These are phyloP conservation scores for Wickerhamiella azymoides DNA, from an alignment of 805 yeast species.

Conservation along the genomic window DNA sequence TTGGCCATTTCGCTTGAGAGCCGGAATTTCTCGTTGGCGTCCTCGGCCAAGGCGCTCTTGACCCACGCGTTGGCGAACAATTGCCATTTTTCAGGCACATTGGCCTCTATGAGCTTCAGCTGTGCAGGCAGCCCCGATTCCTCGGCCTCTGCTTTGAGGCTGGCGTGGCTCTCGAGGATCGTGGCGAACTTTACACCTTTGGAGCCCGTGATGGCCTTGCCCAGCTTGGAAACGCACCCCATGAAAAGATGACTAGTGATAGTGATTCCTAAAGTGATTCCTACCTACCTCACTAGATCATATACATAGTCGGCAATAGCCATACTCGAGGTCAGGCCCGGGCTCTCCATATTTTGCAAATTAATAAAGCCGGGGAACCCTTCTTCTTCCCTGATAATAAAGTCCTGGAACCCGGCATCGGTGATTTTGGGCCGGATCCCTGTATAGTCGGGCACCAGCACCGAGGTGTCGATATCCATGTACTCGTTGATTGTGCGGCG, in stretches of 20 bases:
- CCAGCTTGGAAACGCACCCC: no score
- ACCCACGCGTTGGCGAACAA: background rate
- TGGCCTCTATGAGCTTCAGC: background rate
- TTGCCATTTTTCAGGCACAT: constrained; percentile 1
- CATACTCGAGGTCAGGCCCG: constrained; percentile 73
- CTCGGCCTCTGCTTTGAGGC: no score
- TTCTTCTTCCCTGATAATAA: constrained; percentile 52
- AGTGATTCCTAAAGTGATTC: no score
- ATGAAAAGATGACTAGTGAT: no score
- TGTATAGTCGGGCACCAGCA: constrained; percentile 51
- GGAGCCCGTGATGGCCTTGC: no score
- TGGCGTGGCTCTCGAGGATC: no score
- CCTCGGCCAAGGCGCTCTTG: background rate
- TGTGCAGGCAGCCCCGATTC: background rate
- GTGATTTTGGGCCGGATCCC: constrained; percentile 75
- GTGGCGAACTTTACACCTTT: no score
- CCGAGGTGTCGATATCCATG: constrained; percentile 40
- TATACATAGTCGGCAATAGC: constrained; percentile 51
- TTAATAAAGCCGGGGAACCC: constrained; percentile 71
- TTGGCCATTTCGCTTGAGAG: background rate
- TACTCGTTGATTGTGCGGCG: constrained; percentile 42
- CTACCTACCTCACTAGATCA: background rate
- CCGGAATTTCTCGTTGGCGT: background rate
- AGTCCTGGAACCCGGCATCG: constrained; percentile 46
- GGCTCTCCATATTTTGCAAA: constrained; percentile 74